Percentiles rank a stretch among this genome's conserved stretches.
Conservation (phyloP, 345 rosid species). For the Lagerstroemia speciosa region DNA sequence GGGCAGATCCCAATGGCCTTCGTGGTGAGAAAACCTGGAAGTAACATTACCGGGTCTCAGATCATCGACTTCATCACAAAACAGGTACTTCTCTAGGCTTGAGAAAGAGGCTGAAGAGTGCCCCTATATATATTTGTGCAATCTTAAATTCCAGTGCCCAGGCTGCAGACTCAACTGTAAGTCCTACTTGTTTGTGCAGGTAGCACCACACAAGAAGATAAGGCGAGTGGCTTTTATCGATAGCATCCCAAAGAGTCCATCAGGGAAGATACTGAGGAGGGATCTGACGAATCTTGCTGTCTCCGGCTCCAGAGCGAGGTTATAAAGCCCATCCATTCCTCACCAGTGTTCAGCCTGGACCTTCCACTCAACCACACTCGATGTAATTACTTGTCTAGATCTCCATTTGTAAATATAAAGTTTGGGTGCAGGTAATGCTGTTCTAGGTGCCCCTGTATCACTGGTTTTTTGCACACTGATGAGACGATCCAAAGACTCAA, state of each 20-base stretch:
- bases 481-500: no score
- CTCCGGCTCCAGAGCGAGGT: conserved; percentile 27
- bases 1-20: conserved; percentile 96
- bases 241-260: conserved; percentile 57
- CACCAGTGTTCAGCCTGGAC: no score
- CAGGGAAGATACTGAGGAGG: conserved; percentile 79
- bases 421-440: no score
- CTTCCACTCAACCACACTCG: no score
- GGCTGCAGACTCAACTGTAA: background rate
- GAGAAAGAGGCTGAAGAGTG: background rate
- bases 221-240: conserved; percentile 57
- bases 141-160: background rate
- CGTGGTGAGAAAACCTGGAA: conserved; percentile 76
- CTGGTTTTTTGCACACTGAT: no score
- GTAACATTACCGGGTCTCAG: conserved; percentile 40
- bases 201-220: conserved; percentile 79
- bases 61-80: conserved; percentile 58
- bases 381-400: no score
- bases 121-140: background rate
- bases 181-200: conserved; percentile 28
- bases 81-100: conserved; percentile 34
- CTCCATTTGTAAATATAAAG: no score
- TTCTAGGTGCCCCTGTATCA: no score
- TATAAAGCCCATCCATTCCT: conserved; percentile 12
- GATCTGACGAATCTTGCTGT: conserved; percentile 41